Percentiles rank a stretch among this genome's conserved stretches.
These are phyloP conservation scores for Candida orba DNA, from an alignment of 805 yeast species.

Conservation along the genomic window DNA sequence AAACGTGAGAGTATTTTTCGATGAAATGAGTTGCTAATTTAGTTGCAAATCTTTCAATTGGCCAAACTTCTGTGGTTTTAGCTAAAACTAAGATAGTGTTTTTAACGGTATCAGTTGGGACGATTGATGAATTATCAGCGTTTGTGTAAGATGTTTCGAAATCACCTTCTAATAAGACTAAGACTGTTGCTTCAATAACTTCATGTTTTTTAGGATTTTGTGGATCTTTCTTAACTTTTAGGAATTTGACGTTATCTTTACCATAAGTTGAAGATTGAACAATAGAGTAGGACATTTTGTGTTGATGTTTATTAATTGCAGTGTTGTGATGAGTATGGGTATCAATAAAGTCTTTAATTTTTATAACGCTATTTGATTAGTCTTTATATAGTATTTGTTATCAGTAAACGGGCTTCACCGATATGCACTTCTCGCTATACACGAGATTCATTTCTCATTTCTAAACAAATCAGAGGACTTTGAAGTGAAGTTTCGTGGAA, in stretches of 20 bases:
- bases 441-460: too few relatives aligned
- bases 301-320: neutral
- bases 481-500: too few relatives aligned
- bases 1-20: constrained; percentile 67
- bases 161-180: constrained; percentile 66
- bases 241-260: constrained; percentile 86
- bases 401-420: constrained; percentile 3
- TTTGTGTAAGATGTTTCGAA: constrained; percentile 77
- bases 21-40: constrained; percentile 78
- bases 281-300: constrained; percentile 19
- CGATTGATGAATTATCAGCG: constrained; percentile 84
- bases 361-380: neutral
- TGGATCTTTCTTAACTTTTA: constrained; percentile 79
- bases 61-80: constrained; percentile 77
- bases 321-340: neutral
- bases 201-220: constrained; percentile 68
- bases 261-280: constrained; percentile 65
- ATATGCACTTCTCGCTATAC: neutral
- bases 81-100: constrained; percentile 83
- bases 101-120: constrained; percentile 91
- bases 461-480: neutral
- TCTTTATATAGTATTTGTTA: neutral
- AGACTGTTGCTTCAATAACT: constrained; percentile 79
- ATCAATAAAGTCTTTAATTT: neutral
- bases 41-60: constrained; percentile 85